Conservation (phyloP, 805 yeast species). For the Starmerella khaoyaiensis region DNA sequence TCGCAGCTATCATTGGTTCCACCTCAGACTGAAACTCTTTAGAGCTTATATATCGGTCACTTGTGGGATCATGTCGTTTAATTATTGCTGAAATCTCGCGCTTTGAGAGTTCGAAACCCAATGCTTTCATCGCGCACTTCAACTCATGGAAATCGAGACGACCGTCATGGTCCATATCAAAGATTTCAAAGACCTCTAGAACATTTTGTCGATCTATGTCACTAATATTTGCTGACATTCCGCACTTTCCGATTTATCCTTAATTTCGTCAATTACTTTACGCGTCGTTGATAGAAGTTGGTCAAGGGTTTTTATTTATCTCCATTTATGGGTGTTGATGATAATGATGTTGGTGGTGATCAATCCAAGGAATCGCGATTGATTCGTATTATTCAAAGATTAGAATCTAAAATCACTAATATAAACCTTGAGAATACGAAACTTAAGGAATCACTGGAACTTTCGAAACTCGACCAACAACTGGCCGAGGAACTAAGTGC, state of each 20-base stretch:
- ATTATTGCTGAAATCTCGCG: constrained; percentile 68
- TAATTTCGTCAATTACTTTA: not conserved
- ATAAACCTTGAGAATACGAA: constrained; percentile 21
- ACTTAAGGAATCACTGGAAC: constrained; percentile 20
- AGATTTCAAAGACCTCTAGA: constrained; percentile 77
- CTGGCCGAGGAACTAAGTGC: constrained; percentile 31
- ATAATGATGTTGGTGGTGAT: too few relatives aligned
- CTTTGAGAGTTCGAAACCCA: constrained; percentile 79
- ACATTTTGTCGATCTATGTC: constrained; percentile 42
- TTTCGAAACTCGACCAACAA: constrained; percentile 28
- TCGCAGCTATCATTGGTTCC: constrained; percentile 66
- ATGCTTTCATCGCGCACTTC: constrained; percentile 85
- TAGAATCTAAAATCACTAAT: constrained; percentile 17
- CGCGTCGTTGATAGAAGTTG: not conserved
- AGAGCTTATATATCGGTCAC: constrained; percentile 39
- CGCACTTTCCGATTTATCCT: not conserved
- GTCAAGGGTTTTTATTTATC: not conserved
- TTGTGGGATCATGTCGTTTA: constrained; percentile 55
- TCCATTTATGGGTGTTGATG: not conserved
- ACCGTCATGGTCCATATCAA: constrained; percentile 89
- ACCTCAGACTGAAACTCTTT: constrained; percentile 70
- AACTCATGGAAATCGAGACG: constrained; percentile 82
- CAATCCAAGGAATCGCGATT: constrained; percentile 21
- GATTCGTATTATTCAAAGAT: constrained; percentile 17
- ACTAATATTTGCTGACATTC: not conserved